A percentile compares a stretch with the other conserved stretches of the same genome.
phyloP scores from a whole-genome alignment of 2,329 filamentous ascomycete species.

The Dichotomopilus funicola region DNA sequence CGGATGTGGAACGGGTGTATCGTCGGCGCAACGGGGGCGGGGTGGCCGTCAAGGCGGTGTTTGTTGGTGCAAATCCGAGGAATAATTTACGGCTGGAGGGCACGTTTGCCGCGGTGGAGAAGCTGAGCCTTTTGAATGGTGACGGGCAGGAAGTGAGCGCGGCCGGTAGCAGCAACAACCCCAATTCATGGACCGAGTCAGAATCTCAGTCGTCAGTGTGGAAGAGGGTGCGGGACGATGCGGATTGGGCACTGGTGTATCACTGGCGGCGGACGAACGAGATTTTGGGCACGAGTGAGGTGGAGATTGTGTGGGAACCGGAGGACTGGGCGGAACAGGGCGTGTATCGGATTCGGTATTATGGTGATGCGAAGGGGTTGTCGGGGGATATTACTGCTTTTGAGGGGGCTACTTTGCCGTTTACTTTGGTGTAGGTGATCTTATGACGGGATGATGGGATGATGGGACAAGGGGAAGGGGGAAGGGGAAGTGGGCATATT shows the following conservation, averaged over 20 bases:
- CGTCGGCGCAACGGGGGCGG: slow-evolving; percentile 46
- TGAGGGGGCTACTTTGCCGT: slow-evolving; percentile 57
- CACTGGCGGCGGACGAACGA: slow-evolving; percentile 68
- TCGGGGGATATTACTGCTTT: slow-evolving; percentile 59
- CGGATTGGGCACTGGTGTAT: slow-evolving; percentile 78
- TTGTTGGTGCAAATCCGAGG: slow-evolving; percentile 82
- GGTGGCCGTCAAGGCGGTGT: slow-evolving; percentile 54
- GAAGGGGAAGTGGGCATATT: neutral
- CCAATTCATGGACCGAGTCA: too few relatives aligned
- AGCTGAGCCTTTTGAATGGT: slow-evolving; percentile 36
- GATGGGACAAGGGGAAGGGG: neutral
- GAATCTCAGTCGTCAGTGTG: slow-evolving; percentile 38
- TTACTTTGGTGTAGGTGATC: slow-evolving; percentile 32
- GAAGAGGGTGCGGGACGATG: slow-evolving; percentile 62
- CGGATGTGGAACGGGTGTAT: slow-evolving; percentile 49
- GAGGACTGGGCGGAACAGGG: slow-evolving; percentile 54
- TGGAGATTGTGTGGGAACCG: slow-evolving; percentile 74
- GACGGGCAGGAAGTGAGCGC: slow-evolving; percentile 10
- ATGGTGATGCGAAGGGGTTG: slow-evolving; percentile 69
- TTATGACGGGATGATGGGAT: neutral
- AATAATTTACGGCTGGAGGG: slow-evolving; percentile 76
- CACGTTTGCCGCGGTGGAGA: slow-evolving; percentile 74
- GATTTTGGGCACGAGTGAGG: slow-evolving; percentile 68
- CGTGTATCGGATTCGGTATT: slow-evolving; percentile 74
- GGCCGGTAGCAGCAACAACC: too few relatives aligned